Evolutionary conservation across 768 basidiomycete genomes (phyloP).

Genomic region (Trametes cinnabarina): DNA sequence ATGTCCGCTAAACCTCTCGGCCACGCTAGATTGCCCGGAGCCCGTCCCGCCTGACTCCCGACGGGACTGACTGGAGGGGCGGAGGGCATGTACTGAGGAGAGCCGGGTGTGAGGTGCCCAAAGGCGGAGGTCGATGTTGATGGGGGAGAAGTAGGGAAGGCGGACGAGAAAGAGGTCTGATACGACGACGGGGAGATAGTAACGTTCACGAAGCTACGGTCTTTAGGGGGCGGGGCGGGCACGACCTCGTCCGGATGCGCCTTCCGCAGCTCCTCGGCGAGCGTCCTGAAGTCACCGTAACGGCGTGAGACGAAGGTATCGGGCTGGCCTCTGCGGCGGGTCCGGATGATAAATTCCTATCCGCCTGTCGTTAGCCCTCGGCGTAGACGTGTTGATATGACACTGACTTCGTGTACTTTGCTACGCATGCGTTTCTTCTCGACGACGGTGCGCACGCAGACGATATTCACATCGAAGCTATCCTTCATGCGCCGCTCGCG

Average conservation of each 20-base stretch:
- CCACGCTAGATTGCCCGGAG: not conserved
- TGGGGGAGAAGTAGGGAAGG: constrained; percentile 9
- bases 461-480: constrained; percentile 86
- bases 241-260: constrained; percentile 82
- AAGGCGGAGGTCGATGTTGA: constrained; percentile 5
- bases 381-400: not conserved
- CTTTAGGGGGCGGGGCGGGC: constrained; percentile 83
- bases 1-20: not conserved
- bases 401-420: constrained; percentile 81
- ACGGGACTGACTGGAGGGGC: constrained; percentile 7
- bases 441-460: constrained; percentile 79
- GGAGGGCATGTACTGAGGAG: not conserved
- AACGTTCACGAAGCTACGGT: constrained; percentile 66
- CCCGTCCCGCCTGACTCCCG: constrained; percentile 7
- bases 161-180: not conserved
- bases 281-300: constrained; percentile 92
- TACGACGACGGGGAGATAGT: constrained; percentile 30
- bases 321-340: constrained; percentile 63
- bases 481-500: constrained; percentile 46
- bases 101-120: constrained; percentile 4
- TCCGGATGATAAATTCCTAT: constrained; percentile 95
- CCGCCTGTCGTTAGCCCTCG: not conserved
- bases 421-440: constrained; percentile 86
- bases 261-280: constrained; percentile 87
- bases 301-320: constrained; percentile 90